Evolutionary conservation across 805 yeast species (phyloP), one percentile per base, ranked within the genome.

Genomic region (Starmerella floricola): DNA sequence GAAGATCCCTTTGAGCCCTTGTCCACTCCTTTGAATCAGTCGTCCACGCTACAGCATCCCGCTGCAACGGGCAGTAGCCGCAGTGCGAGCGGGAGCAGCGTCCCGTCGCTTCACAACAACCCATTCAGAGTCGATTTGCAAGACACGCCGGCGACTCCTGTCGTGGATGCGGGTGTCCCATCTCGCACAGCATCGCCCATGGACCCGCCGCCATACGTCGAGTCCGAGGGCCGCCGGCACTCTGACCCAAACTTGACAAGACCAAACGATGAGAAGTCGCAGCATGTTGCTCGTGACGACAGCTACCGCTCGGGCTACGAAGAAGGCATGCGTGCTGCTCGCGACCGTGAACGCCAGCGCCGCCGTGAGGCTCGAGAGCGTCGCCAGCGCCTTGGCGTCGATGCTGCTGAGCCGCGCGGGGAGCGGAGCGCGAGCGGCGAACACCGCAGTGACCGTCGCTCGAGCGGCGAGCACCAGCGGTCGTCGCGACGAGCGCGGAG

Each of bases 291-390:
- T 4, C 34, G 30, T 16, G 52, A 50, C 36, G 53, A 49, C n/a
- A 34, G 36, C 34, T 50, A 42, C 43, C 48, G 53, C 34, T 46
- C 38, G 28, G 54, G 54, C 29, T 41, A 41, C 35, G 54, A 50
- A 40, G 50, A 46, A 18, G 54, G 54, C 17, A 40, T 50, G 39
- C 54, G 54, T 34, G 38, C 47, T 11, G 52, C 52, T 17, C 44
- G 47, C 11, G 52, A 48, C 35, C 40, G 45, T 13, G 50, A 45
- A 30, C 47, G 49, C 23, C 48, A 49, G 47, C 47, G 47, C 31
- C 53, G 55, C 27, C 52, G 55, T 8, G 52, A 49, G 28, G 41
- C 36, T 26, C 52, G 54, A 16, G 56, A 46, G 31, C 49, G 50
- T 28, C 41, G 49, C n/a, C 43, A 35, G 33, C 31, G 41, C 13